Conservation (phyloP, 768 basidiomycete genomes). For the Psilocybe cyanescens region DNA sequence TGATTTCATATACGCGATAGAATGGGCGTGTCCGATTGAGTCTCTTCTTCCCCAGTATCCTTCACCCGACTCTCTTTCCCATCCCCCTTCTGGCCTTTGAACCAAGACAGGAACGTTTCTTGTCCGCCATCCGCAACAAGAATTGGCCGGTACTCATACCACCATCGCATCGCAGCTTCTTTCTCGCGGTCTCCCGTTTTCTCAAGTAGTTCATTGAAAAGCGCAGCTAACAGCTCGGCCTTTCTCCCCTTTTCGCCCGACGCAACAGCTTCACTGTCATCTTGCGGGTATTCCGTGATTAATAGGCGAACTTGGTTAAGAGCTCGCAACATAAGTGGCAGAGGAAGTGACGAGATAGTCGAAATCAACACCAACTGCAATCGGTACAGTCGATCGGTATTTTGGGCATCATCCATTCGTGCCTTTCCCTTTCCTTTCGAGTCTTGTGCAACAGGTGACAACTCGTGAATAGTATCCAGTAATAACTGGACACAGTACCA, state of each 20-base stretch:
- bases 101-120: slow-evolving; percentile 6
- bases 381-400: slow-evolving; percentile 47
- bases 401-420: slow-evolving; percentile 14
- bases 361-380: slow-evolving; percentile 71
- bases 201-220: slow-evolving; percentile 68
- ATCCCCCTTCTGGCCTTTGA: slow-evolving; percentile 14
- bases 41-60: slow-evolving; percentile 15
- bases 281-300: slow-evolving; percentile 29
- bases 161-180: slow-evolving; percentile 71
- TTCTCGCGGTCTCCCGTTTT: slow-evolving; percentile 72
- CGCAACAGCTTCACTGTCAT: slow-evolving; percentile 22
- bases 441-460: slow-evolving; percentile 19
- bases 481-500: slow-evolving; percentile 71
- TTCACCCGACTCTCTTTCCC: slow-evolving; percentile 1
- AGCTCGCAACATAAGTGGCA: slow-evolving; percentile 55
- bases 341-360: slow-evolving; percentile 63
- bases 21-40: slow-evolving; percentile 15
- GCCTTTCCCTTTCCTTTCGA: slow-evolving; percentile 25
- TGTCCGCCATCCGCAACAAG: slow-evolving; percentile 18
- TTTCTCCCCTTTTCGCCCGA: slow-evolving; percentile 25
- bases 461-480: slow-evolving; percentile 46
- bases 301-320: slow-evolving; percentile 51
- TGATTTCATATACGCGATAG: slow-evolving; percentile 24
- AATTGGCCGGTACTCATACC: slow-evolving; percentile 52
- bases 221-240: slow-evolving; percentile 54